phyloP scores from a whole-genome alignment of 129 eudicot genomes.

The Flaveria ramosissima region DNA sequence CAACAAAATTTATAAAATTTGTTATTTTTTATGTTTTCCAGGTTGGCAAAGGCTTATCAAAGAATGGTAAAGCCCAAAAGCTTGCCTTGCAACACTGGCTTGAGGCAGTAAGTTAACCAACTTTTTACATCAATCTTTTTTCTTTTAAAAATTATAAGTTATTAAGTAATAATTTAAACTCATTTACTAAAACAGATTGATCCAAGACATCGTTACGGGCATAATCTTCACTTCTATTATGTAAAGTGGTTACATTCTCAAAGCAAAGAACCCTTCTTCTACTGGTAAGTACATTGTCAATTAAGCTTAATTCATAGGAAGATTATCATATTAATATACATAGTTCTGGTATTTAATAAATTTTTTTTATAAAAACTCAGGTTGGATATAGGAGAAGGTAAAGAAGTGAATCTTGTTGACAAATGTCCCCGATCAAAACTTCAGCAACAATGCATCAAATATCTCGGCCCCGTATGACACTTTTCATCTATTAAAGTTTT shows the following conservation, averaged over 20 bases:
- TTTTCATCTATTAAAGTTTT: neutral
- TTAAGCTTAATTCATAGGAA: neutral
- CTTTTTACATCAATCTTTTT: conserved; percentile 14
- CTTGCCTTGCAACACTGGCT: conserved; percentile 98
- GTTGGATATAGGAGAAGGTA: conserved; percentile 98
- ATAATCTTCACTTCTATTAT: conserved; percentile 87
- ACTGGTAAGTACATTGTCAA: conserved; percentile 58
- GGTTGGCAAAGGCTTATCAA: conserved; percentile 97
- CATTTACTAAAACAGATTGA: conserved; percentile 64
- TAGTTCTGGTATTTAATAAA: neutral
- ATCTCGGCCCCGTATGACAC: conserved; percentile 87
- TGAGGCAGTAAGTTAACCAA: conserved; percentile 69
- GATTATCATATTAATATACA: neutral
- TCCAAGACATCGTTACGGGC: conserved; percentile 99
- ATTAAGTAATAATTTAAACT: neutral
- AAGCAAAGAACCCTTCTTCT: conserved; percentile 94
- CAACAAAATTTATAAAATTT: neutral
- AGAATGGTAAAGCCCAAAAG: conserved; percentile 87
- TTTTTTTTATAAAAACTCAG: conserved; percentile 41
- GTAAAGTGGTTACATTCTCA: conserved; percentile 77
- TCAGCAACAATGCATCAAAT: conserved; percentile 96
- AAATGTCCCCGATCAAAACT: conserved; percentile 84
- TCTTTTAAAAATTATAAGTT: neutral
- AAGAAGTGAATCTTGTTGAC: conserved; percentile 77
- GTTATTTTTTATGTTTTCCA: conserved; percentile 26